phyloP scores from a whole-genome alignment of 305 asterid genomes.

The Solanum hybrid region DNA sequence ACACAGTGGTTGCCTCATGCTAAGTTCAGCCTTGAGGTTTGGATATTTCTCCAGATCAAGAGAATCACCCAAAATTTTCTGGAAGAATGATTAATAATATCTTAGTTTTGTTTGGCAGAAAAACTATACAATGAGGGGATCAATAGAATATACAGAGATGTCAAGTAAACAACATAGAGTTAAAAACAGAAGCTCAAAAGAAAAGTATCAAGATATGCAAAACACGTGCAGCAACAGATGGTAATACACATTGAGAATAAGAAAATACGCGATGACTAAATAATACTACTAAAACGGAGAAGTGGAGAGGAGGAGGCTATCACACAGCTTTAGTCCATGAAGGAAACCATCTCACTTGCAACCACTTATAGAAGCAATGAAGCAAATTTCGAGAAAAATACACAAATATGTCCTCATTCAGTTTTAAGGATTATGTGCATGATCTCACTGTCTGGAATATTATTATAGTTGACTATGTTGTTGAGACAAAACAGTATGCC shows the following conservation, averaged over 20 bases:
- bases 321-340: not conserved
- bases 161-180: not conserved
- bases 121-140: not conserved
- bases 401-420: not conserved
- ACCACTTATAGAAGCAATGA: not conserved
- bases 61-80: constrained; percentile 55
- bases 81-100: constrained; percentile 14
- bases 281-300: not conserved
- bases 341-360: not conserved
- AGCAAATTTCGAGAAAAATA: not conserved
- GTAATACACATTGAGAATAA: not conserved
- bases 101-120: not conserved
- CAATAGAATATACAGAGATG: not conserved
- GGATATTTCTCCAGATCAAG: constrained; percentile 61
- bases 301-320: not conserved
- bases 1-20: constrained; percentile 86
- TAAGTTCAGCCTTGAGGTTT: constrained; percentile 68
- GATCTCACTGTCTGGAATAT: not conserved
- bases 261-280: not conserved
- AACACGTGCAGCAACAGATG: not conserved
- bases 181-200: not conserved
- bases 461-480: not conserved
- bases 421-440: not conserved
- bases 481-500: not conserved
- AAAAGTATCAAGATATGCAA: not conserved